Conservation (phyloP, 345 rosid species). For the Dimocarpus longan region DNA sequence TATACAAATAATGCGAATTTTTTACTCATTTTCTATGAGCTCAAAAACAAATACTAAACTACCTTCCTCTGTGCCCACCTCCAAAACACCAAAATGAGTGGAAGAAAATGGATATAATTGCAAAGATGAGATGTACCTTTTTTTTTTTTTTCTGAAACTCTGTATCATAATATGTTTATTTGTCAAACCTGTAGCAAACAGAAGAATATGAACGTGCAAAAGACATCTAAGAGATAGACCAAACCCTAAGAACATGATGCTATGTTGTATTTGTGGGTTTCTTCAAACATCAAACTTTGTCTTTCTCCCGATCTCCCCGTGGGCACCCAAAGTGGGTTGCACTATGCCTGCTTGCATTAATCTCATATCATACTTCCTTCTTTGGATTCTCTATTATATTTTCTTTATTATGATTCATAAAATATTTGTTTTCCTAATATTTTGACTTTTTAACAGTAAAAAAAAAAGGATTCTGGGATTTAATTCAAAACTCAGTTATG, state of each 20-base stretch:
- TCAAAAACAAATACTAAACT: background rate
- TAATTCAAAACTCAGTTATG: no score
- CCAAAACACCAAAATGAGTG: no score
- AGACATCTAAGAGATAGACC: conserved; percentile 15
- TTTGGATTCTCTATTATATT: background rate
- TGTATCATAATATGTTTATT: no score
- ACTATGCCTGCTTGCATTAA: background rate
- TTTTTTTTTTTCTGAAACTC: no score
- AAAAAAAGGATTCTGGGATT: no score
- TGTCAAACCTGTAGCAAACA: no score
- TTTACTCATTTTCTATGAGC: background rate
- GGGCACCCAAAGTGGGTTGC: conserved; percentile 36
- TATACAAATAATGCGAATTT: no score
- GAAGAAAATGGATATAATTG: no score
- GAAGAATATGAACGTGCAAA: background rate
- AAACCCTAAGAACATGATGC: conserved; percentile 32
- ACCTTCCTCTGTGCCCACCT: background rate
- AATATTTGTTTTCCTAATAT: background rate
- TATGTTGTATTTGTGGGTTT: conserved; percentile 18
- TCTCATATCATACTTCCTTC: background rate
- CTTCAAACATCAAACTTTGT: background rate
- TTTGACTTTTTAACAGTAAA: no score
- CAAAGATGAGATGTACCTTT: no score
- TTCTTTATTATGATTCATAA: background rate
- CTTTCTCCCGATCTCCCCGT: conserved; percentile 20